Evolutionary conservation across 148 eudicot genomes (phyloP).

Genomic region (Simmondsia chinensis): DNA sequence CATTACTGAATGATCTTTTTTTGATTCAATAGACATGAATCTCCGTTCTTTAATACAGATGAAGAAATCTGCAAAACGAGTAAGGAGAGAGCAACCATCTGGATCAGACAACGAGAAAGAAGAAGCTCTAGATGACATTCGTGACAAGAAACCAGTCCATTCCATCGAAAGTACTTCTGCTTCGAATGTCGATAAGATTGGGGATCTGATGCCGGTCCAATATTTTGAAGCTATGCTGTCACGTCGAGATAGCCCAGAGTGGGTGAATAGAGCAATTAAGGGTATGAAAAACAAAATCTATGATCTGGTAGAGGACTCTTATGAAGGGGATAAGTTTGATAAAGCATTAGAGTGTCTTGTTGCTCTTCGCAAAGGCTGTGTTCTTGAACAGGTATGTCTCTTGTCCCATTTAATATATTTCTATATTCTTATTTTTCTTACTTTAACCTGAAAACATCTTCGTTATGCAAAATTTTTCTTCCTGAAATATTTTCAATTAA

Average conservation of each 20-base stretch:
- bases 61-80: conserved; percentile 66
- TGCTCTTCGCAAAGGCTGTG: conserved; percentile 82
- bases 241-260: conserved; percentile 76
- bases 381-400: conserved; percentile 69
- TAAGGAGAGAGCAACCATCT: conserved; percentile 50
- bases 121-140: conserved; percentile 20
- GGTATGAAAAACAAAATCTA: conserved; percentile 54
- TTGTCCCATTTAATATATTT: neutral
- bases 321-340: conserved; percentile 42
- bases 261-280: conserved; percentile 71
- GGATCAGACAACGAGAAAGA: conserved; percentile 58
- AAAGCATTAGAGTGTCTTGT: conserved; percentile 67
- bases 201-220: conserved; percentile 56
- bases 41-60: conserved; percentile 35
- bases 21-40: no score
- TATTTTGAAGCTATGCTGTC: conserved; percentile 91
- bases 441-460: neutral
- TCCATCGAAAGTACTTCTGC: conserved; percentile 25
- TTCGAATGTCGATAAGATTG: conserved; percentile 48
- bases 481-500: no score
- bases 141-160: conserved; percentile 21
- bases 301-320: conserved; percentile 55
- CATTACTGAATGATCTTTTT: no score
- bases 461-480: no score
- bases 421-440: neutral